Evolutionary conservation across 1,284 basidiomycete species (phyloP).

Genomic region (Butyriboletus appendiculatus): DNA sequence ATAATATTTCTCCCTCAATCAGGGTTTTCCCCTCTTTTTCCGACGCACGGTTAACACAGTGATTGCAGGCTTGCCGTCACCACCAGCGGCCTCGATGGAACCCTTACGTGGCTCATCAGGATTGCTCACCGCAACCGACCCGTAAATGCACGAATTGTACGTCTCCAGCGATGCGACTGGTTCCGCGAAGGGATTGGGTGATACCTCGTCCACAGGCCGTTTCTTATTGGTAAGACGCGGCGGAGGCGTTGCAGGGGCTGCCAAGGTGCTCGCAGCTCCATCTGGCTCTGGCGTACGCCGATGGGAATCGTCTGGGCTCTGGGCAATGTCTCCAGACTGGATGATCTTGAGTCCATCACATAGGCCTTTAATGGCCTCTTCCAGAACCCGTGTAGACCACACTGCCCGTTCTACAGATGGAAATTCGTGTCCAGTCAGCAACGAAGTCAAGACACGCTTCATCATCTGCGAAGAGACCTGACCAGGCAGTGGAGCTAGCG

Average conservation of each 20-base stretch:
- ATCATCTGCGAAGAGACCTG: conserved; percentile 65
- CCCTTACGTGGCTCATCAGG: conserved; percentile 33
- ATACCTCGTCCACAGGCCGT: conserved; percentile 44
- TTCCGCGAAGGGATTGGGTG: conserved; percentile 67
- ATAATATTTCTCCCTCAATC: conserved; percentile 22
- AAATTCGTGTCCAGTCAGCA: conserved; percentile 80
- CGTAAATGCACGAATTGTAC: conserved; percentile 59
- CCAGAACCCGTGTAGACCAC: conserved; percentile 69
- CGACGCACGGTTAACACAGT: conserved; percentile 62
- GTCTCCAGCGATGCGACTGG: conserved; percentile 60
- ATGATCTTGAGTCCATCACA: conserved; percentile 58
- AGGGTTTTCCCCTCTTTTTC: conserved; percentile 46
- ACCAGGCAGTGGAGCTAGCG: conserved; percentile 54
- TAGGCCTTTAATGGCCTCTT: conserved; percentile 64
- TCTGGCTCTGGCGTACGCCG: conserved; percentile 42
- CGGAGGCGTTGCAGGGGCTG: conserved; percentile 52
- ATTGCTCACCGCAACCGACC: conserved; percentile 52
- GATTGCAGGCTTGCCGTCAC: conserved; percentile 37
- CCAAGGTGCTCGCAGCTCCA: conserved; percentile 23
- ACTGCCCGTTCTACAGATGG: conserved; percentile 62
- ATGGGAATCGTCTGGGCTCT: conserved; percentile 26
- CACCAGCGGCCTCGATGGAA: conserved; percentile 13
- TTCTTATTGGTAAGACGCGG: conserved; percentile 33
- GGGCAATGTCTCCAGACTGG: conserved; percentile 22
- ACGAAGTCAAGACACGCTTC: conserved; percentile 64